Percentiles rank a stretch among this genome's conserved stretches.
phyloP scores from a whole-genome alignment of 2,329 filamentous ascomycete genomes.

The Dendrostoma leiphaemia region DNA sequence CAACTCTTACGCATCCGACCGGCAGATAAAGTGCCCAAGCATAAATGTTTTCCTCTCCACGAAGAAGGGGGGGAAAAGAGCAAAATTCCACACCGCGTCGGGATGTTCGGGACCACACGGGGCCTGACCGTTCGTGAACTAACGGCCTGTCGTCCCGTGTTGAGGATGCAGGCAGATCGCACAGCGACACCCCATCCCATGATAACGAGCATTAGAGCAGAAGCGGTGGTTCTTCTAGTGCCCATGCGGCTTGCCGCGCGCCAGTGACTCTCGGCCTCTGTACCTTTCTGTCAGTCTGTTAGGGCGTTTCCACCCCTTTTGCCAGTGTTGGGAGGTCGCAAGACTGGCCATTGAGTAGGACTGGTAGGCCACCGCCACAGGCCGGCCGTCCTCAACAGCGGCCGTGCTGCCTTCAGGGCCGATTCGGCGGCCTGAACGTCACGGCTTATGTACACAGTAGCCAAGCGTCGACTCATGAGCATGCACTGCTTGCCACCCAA shows the following conservation, averaged over 20 bases:
- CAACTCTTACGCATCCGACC: background rate
- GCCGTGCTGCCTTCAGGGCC: background rate
- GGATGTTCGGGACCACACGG: background rate
- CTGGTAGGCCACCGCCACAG: no score
- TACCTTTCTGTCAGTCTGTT: background rate
- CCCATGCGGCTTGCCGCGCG: slow-evolving; percentile 2
- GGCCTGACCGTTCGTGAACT: background rate
- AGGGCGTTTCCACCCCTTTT: background rate
- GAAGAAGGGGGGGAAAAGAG: no score
- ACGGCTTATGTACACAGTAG: no score
- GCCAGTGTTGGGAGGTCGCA: background rate
- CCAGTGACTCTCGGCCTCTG: background rate
- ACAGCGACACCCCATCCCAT: background rate
- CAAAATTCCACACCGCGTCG: no score
- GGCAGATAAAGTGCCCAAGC: slow-evolving; percentile 3
- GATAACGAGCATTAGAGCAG: background rate
- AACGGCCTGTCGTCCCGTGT: background rate
- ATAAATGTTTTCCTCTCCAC: no score
- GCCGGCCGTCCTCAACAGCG: background rate
- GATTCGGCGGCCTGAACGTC: background rate
- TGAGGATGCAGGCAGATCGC: background rate
- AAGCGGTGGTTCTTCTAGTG: background rate
- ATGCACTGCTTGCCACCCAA: background rate
- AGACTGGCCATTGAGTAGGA: no score
- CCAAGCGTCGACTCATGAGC: background rate